phyloP scores from a whole-genome alignment of 2,329 filamentous ascomycete species.

The Diaporthe humulicola region DNA sequence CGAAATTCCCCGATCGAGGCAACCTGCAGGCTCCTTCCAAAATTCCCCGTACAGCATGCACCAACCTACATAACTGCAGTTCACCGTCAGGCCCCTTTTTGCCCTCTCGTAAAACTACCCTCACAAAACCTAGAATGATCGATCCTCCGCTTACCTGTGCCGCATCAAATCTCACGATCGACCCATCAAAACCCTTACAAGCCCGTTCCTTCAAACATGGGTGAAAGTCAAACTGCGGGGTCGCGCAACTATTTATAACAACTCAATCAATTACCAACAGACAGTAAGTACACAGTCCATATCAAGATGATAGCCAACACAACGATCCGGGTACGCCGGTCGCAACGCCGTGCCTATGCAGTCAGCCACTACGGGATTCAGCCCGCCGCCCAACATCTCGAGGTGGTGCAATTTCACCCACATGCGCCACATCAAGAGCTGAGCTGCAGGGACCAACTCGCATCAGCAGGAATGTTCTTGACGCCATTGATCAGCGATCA shows the following conservation, averaged over 20 bases:
- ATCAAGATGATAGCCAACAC: not conserved
- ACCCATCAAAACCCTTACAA: constrained; percentile 12
- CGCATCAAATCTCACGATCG: constrained; percentile 13
- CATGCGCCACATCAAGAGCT: constrained; percentile 21
- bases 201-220: not conserved
- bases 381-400: not conserved
- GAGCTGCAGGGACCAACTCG: constrained; percentile 7
- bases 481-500: not conserved
- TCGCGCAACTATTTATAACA: constrained; percentile 19
- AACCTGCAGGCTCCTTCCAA: not conserved
- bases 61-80: not conserved
- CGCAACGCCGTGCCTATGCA: not conserved
- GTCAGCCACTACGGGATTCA: not conserved
- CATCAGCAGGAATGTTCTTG: not conserved
- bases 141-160: constrained; percentile 7
- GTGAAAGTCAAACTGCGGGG: not conserved
- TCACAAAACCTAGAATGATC: not conserved
- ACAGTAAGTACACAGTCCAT: not conserved
- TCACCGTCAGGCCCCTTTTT: not conserved
- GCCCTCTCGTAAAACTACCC: not conserved
- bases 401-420: not conserved
- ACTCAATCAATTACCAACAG: not conserved
- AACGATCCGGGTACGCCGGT: not conserved
- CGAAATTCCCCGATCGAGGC: not conserved
- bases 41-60: not conserved